phyloP scores from a whole-genome alignment of 176 grass and related monocot species.

The Puya raimondii region DNA sequence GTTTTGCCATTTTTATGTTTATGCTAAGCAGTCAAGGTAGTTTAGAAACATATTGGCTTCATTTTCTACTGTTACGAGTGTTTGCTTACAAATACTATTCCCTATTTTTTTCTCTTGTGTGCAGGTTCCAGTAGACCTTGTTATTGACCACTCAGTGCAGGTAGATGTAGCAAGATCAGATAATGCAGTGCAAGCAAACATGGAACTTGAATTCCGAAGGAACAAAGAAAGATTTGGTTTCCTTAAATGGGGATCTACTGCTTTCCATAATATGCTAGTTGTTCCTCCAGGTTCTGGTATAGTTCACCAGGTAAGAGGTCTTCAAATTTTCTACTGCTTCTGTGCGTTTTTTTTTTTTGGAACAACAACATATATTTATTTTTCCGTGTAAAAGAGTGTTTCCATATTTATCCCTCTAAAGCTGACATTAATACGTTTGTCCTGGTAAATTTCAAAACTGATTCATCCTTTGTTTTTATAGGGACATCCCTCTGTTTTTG shows the following conservation, averaged over 20 bases:
- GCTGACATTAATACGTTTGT: too few species aligned
- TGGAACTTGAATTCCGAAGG: constrained; percentile 33
- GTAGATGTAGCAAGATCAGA: constrained; percentile 29
- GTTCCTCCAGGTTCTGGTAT: constrained; percentile 39
- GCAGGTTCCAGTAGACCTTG: constrained; percentile 37
- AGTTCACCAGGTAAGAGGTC: constrained; percentile 31
- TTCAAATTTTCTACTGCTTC: not conserved
- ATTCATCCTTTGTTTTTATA: not conserved
- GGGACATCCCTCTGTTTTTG: not conserved
- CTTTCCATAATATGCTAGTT: constrained; percentile 35
- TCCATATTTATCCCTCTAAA: too few species aligned
- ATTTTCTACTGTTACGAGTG: too few species aligned
- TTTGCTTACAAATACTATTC: not conserved
- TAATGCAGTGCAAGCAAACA: constrained; percentile 31
- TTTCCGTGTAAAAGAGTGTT: too few species aligned
- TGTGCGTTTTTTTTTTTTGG: not conserved
- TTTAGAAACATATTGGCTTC: too few species aligned
- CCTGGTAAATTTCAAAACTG: too few species aligned
- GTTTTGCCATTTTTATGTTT: too few species aligned
- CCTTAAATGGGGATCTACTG: constrained; percentile 36
- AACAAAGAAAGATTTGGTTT: constrained; percentile 35
- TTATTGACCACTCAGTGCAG: constrained; percentile 38
- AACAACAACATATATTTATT: not conserved
- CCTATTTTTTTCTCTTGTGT: not conserved
- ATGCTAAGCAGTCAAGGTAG: too few species aligned